A percentile compares a stretch with the other conserved stretches of the same genome.
phyloP scores from a whole-genome alignment of 768 basidiomycete species.

The Rhodotorula diobovata region DNA sequence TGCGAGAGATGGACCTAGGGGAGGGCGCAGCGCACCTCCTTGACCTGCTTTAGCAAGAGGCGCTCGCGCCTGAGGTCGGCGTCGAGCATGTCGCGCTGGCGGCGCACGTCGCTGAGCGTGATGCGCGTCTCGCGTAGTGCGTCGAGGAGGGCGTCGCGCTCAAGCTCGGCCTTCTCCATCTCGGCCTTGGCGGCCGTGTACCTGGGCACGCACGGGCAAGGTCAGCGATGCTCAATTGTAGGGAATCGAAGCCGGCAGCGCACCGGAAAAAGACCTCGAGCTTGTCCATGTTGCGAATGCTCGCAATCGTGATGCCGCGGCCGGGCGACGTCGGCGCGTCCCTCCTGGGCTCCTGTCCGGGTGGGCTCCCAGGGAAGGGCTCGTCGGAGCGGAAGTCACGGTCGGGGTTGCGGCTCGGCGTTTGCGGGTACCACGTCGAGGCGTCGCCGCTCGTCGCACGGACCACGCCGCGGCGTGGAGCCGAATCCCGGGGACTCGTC shows the following conservation, averaged over 20 bases:
- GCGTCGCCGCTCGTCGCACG: not conserved
- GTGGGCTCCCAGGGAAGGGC: not conserved
- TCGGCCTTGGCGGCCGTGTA: conserved; percentile 4
- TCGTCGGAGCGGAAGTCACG: not conserved
- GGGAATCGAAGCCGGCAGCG: not conserved
- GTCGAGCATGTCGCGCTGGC: conserved; percentile 14
- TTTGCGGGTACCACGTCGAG: conserved; percentile 19
- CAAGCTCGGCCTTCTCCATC: conserved; percentile 20
- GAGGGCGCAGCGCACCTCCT: conserved; percentile 2
- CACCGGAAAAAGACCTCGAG: conserved; percentile 38
- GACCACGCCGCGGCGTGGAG: not conserved
- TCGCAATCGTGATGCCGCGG: not conserved
- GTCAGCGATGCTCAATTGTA: too few species aligned
- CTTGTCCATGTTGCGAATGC: conserved; percentile 32
- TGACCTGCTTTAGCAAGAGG: not conserved
- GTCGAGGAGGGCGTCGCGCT: conserved; percentile 12
- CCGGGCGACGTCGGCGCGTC: not conserved
- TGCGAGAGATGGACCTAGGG: not conserved
- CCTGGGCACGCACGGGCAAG: not conserved
- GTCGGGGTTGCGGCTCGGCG: not conserved
- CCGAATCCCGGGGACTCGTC: not conserved
- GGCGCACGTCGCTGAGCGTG: conserved; percentile 19
- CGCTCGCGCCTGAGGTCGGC: conserved; percentile 10
- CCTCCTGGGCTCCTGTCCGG: not conserved
- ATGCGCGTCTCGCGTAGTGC: conserved; percentile 23